Conservation (phyloP, 2,329 filamentous ascomycete genomes). For the Paraconiothyrium brasiliense region DNA sequence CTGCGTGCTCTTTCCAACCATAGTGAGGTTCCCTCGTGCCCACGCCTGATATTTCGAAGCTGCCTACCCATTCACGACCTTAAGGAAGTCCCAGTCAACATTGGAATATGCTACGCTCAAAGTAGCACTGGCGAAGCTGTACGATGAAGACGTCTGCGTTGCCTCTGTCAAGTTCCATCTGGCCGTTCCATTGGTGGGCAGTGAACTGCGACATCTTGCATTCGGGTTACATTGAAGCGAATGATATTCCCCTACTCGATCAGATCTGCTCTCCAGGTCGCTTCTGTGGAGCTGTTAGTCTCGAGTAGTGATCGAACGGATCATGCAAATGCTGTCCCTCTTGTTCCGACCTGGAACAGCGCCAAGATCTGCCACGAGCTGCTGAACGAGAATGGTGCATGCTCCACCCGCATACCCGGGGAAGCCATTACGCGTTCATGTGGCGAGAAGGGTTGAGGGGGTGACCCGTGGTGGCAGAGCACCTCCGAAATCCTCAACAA, state of each 20-base stretch:
- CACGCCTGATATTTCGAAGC: conserved; percentile 68
- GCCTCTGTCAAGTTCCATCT: conserved; percentile 57
- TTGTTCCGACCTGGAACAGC: conserved; percentile 67
- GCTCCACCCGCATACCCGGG: conserved; percentile 23
- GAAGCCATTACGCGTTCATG: conserved; percentile 31
- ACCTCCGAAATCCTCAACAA: conserved; percentile 19
- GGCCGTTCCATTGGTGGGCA: conserved; percentile 61
- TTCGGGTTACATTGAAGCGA: conserved; percentile 54
- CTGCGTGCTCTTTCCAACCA: conserved; percentile 46
- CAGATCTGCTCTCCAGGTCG: conserved; percentile 67
- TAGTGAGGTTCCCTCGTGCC: conserved; percentile 60
- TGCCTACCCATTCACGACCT: conserved; percentile 67
- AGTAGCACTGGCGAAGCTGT: conserved; percentile 43
- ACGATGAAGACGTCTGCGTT: conserved; percentile 32
- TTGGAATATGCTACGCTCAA: conserved; percentile 59
- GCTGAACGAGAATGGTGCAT: conserved; percentile 42
- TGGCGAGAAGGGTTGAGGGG: conserved; percentile 14
- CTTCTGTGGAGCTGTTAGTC: conserved; percentile 54
- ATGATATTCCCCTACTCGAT: conserved; percentile 65
- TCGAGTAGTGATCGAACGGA: not conserved
- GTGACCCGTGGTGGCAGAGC: conserved; percentile 17
- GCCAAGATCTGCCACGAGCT: conserved; percentile 63
- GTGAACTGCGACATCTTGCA: conserved; percentile 59
- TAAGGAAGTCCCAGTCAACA: conserved; percentile 64
- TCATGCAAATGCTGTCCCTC: conserved; percentile 55